Base-by-base conservation (phyloP, 2,329 filamentous ascomycete genomes). In the Alternaria sp. region DNA sequence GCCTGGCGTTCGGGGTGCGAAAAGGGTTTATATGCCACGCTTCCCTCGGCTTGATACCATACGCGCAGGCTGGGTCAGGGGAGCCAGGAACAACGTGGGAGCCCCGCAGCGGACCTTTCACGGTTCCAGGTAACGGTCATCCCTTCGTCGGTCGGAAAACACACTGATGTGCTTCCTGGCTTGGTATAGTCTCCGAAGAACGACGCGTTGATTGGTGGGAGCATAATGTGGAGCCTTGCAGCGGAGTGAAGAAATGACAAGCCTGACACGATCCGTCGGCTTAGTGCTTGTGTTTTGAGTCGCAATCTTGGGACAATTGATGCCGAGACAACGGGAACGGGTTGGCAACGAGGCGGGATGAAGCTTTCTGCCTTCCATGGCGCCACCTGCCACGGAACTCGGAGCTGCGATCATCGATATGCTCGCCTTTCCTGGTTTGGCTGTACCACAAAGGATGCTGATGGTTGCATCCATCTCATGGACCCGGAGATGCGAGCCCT, bases 271-370 rank as follows among this genome's bases (percentile, higher is more conserved):
- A 56, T 57, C 54, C 65, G 51, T 60, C 54, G 46, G 44, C 46
- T 54, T 63, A 64, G 66, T 68, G 70, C 70, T 69, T 68, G 58
- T 62, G 32, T 62, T 60, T 57, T 65, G 68, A 68, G 25, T 68
- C 64, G 59, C 59, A 58, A 51, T 36, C 45, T 36, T 26, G 59
- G 45, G 59, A 30, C 15, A 55, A 49, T 47, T 58, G 44, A 54
- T 61, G 62, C 61, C 45, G 62, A 65, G 54, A 54, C 25, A 23
- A 36, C 23, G 40, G 43, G 11, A 36, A 49, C 25, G 49, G 56
- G 59, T 32, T 26, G 36, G 46, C 19, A 57, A 32, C 46, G 17
- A 19, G 30, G 50, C 19, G 50, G 50, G 40, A 47, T 40, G 36
- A 11, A 25, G 44, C 28, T 23, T 17, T 6, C 21, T 32, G 19